A percentile compares a stretch with the other conserved stretches of the same genome.
phyloP scores from a whole-genome alignment of 2,329 filamentous ascomycete species.

The Aspergillus ibericus region DNA sequence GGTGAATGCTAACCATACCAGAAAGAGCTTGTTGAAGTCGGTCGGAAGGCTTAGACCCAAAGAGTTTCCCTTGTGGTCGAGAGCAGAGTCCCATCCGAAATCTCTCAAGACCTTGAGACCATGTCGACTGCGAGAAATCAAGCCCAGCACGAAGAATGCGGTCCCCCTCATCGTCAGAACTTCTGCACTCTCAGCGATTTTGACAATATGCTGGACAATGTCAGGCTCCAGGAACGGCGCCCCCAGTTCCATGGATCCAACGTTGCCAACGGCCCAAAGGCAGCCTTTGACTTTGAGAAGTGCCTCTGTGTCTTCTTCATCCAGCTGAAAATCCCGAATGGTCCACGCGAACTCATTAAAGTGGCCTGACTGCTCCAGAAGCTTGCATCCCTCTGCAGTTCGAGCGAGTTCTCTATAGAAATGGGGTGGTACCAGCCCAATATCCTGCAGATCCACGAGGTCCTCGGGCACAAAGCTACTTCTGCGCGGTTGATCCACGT shows the following conservation, averaged over 20 bases:
- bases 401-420: conserved; percentile 95
- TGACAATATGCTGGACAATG: conserved; percentile 81
- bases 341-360: conserved; percentile 91
- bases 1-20: conserved; percentile 49
- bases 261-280: conserved; percentile 96
- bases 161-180: conserved; percentile 93
- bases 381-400: conserved; percentile 85
- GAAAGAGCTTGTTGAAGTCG: conserved; percentile 75
- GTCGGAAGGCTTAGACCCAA: conserved; percentile 84
- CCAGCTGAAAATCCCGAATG: conserved; percentile 82
- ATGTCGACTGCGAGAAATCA: conserved; percentile 89
- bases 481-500: conserved; percentile 56
- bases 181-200: conserved; percentile 82
- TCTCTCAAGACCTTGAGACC: conserved; percentile 89
- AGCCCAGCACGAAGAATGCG: conserved; percentile 90
- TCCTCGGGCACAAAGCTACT: conserved; percentile 55
- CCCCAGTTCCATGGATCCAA: conserved; percentile 96
- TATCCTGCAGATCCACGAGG: conserved; percentile 60
- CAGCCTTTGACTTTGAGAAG: conserved; percentile 95
- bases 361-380: conserved; percentile 89
- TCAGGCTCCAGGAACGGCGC: conserved; percentile 89
- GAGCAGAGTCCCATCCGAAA: conserved; percentile 89
- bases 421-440: conserved; percentile 77
- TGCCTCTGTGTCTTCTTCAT: conserved; percentile 78
- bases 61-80: conserved; percentile 77